phyloP scores from a whole-genome alignment of 176 grass and related monocot genomes.

The Bothriochloa decipiens region DNA sequence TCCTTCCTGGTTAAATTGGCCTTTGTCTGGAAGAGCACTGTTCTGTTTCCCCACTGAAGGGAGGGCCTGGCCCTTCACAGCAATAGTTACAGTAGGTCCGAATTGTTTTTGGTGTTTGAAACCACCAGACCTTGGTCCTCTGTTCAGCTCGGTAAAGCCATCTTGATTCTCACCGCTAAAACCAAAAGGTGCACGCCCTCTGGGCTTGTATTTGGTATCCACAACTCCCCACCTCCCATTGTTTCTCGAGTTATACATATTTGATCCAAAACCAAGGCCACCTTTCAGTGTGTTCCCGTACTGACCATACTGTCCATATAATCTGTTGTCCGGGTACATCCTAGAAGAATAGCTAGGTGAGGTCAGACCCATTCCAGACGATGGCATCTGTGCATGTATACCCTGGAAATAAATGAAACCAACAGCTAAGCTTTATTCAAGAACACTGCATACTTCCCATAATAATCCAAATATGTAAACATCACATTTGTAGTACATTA shows the following conservation, averaged over 20 bases:
- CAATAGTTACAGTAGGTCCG: constrained; percentile 70
- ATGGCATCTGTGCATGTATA: constrained; percentile 56
- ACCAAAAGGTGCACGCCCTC: constrained; percentile 61
- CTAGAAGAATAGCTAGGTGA: constrained; percentile 59
- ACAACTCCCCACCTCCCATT: constrained; percentile 64
- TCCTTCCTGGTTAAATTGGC: constrained; percentile 69
- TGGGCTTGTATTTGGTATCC: constrained; percentile 78
- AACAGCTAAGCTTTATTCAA: constrained; percentile 21
- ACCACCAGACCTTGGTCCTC: constrained; percentile 82
- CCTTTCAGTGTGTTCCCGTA: constrained; percentile 59
- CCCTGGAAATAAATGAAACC: constrained; percentile 58
- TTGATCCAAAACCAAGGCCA: constrained; percentile 74
- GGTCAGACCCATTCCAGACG: constrained; percentile 70
- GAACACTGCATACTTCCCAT: constrained; percentile 22
- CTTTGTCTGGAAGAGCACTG: constrained; percentile 54
- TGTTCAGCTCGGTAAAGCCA: constrained; percentile 86
- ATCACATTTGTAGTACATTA: background rate
- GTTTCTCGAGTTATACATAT: constrained; percentile 73
- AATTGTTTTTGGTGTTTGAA: constrained; percentile 72
- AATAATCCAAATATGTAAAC: constrained; percentile 21
- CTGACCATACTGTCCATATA: constrained; percentile 66
- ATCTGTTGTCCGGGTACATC: constrained; percentile 70
- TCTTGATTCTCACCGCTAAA: constrained; percentile 80
- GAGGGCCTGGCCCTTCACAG: constrained; percentile 67
- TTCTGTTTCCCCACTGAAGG: constrained; percentile 59